Conservation (phyloP, 352 stramenopile genomes). For the Phytopythium helicoides region DNA sequence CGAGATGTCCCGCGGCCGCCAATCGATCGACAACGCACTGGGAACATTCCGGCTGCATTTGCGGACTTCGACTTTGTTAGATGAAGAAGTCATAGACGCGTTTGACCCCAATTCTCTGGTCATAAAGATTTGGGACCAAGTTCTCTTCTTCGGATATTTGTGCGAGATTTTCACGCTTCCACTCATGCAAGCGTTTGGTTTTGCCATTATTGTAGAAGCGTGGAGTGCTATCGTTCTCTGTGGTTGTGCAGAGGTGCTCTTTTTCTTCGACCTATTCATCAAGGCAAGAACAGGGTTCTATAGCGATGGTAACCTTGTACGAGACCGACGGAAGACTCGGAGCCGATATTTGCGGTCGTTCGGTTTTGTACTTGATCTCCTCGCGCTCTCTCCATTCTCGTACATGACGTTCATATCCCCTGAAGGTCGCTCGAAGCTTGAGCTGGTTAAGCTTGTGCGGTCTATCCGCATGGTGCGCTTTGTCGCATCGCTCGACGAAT, state of each 20-base stretch:
- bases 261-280: constrained; percentile 54
- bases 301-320: constrained; percentile 54
- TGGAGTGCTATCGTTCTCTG: background rate
- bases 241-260: constrained; percentile 34
- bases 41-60: constrained; percentile 15
- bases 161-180: constrained; percentile 58
- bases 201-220: constrained; percentile 8
- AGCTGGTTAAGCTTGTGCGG: constrained; percentile 41
- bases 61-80: constrained; percentile 10
- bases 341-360: constrained; percentile 47
- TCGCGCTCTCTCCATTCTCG: constrained; percentile 42
- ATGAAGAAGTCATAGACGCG: constrained; percentile 32
- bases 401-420: background rate
- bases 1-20: constrained; percentile 9
- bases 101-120: constrained; percentile 43
- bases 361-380: constrained; percentile 42
- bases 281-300: constrained; percentile 61
- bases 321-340: constrained; percentile 33
- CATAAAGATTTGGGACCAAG: constrained; percentile 55
- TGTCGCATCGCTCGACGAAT: constrained; percentile 46
- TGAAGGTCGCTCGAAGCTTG: background rate
- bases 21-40: constrained; percentile 12
- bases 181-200: constrained; percentile 51
- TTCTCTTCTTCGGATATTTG: constrained; percentile 44
- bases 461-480: constrained; percentile 39